A percentile compares a stretch with the other conserved stretches of the same genome.
These are phyloP conservation scores for Ceratobasidium sp. DNA, from an alignment of 1,284 basidiomycete species.

Conservation along the genomic window DNA sequence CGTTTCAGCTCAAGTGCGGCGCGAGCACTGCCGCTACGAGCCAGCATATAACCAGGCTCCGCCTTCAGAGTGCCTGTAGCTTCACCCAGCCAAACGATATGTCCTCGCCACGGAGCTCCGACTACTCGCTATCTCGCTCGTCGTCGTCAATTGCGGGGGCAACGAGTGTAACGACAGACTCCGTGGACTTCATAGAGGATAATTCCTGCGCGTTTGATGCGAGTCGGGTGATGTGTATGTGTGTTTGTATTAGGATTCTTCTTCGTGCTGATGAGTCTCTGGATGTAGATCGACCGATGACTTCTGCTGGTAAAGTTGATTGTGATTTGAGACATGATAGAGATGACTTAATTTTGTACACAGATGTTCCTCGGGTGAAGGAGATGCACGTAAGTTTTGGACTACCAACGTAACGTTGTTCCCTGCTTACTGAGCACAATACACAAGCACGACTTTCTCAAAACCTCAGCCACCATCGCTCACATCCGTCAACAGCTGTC, in stretches of 20 bases:
- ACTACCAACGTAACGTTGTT: too few species aligned
- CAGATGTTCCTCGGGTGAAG: constrained; percentile 28
- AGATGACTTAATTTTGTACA: neutral
- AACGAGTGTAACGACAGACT: neutral
- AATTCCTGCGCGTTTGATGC: constrained; percentile 36
- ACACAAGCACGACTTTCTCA: constrained; percentile 22
- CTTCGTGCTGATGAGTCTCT: neutral
- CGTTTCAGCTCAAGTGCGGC: constrained; percentile 1
- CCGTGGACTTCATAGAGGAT: neutral
- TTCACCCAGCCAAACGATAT: neutral
- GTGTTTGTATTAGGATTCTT: neutral
- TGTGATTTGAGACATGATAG: neutral
- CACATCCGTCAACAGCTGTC: constrained; percentile 28
- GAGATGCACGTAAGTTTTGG: constrained; percentile 27
- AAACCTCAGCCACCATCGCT: constrained; percentile 9
- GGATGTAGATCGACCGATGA: constrained; percentile 29
- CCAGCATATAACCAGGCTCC: constrained; percentile 22
- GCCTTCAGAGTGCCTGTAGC: neutral
- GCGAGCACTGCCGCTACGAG: too few species aligned
- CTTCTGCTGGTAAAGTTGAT: constrained; percentile 16
- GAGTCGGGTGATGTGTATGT: constrained; percentile 40
- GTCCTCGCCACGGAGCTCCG: constrained; percentile 16
- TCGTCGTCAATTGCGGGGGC: neutral
- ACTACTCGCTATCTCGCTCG: neutral
- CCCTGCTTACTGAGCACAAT: neutral